Base-by-base conservation (phyloP, 2,329 filamentous ascomycete genomes). In the Cercospora berteroae region DNA sequence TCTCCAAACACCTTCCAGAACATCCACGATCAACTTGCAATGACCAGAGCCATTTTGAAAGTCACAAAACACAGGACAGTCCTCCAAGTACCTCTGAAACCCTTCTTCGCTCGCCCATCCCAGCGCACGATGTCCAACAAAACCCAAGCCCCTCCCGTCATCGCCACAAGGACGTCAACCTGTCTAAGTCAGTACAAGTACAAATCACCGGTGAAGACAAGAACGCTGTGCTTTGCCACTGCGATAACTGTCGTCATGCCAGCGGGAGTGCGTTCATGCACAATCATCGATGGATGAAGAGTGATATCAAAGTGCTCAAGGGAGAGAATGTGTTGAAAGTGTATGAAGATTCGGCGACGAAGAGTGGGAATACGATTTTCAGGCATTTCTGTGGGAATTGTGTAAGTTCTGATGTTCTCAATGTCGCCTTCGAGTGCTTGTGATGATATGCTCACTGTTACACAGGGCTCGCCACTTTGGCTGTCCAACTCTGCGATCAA, bases 221-320 rank as follows among this genome's bases (percentile, higher is more conserved):
- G 65, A 72, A 73, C 36, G 68, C 74, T 4, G 74, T 76, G 3
- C 69, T 76, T 2, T 77, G 74, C 66, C 74, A 76, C 58, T 77
- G 75, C 68, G 58, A 57, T 63, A 74, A 76, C 36, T 76, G 74
- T 61, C 69, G 70, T n/a, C 64, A 69, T 48, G 64, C 70, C 25
- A 64, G 44, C 27, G 74, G 74, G 9, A 73, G 71, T 36, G 64
- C 74, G 7, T 77, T 76, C 64, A 72, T 70, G 52, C 71, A 77
- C 66, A 77, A 77, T 56, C 70, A 75, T 31, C 71, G 75, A 44
- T 71, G 74, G 64, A 70, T 71, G 57, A 70, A 75, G n/a, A 63
- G 71, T 20, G 61, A 71, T 5, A 58, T 76, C 60, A 69, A 67
- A 13, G 67, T 75, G 52, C n/a, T 69, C 18, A 68, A 72, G 57